Percentiles rank a stretch among this genome's conserved stretches.
phyloP scores from a whole-genome alignment of 1,139 yeast genomes.

The Candida sanyaensis region DNA sequence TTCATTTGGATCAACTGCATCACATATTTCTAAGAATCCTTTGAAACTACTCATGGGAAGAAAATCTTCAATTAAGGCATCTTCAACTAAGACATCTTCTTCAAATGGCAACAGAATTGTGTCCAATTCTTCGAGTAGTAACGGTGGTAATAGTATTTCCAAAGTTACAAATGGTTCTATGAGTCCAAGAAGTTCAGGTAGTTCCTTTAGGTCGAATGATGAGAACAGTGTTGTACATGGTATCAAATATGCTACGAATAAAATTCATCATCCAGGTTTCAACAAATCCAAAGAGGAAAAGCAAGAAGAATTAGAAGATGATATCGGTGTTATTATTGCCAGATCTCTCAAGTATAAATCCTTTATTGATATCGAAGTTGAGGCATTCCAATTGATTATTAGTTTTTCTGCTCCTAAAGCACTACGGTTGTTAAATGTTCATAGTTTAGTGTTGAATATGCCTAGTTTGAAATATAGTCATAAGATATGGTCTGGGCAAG shows the following conservation, averaged over 20 bases:
- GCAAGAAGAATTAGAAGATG: constrained; percentile 19
- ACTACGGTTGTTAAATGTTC: constrained; percentile 68
- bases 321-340: constrained; percentile 21
- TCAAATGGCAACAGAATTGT: constrained; percentile 2
- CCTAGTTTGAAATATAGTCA: constrained; percentile 67
- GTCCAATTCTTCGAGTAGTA: neutral
- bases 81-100: constrained; percentile 1
- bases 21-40: constrained; percentile 16
- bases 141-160: neutral
- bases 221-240: constrained; percentile 1
- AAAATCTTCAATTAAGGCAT: constrained; percentile 6
- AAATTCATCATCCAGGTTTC: neutral
- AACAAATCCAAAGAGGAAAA: constrained; percentile 2
- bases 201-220: constrained; percentile 2
- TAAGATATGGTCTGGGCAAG: constrained; percentile 80
- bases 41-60: constrained; percentile 15
- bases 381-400: constrained; percentile 55
- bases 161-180: neutral
- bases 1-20: neutral
- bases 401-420: constrained; percentile 79
- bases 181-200: constrained; percentile 3
- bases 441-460: constrained; percentile 61
- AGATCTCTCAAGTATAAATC: constrained; percentile 70
- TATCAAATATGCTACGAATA: constrained; percentile 18
- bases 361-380: constrained; percentile 59